Conservation (phyloP, 371 early-diverging fungal species). For the Saksenaea oblongispora region DNA sequence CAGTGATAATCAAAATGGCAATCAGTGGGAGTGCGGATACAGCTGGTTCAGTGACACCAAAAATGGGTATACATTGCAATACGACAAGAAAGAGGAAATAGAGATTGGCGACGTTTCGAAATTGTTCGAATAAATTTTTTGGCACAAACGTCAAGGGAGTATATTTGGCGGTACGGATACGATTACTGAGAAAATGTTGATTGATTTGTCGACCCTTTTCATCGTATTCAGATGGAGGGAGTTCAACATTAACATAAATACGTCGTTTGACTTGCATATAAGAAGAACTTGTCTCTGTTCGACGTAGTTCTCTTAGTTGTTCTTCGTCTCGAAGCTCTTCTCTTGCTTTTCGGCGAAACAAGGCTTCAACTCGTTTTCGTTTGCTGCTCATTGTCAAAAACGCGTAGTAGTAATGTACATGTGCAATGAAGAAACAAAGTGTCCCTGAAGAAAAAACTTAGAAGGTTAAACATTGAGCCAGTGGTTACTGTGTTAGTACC, state of each 20-base stretch:
- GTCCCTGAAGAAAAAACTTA: neutral
- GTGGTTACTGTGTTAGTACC: neutral
- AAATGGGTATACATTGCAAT: slow-evolving; percentile 76
- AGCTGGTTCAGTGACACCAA: slow-evolving; percentile 70
- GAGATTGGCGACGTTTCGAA: slow-evolving; percentile 88
- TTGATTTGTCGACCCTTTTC: slow-evolving; percentile 22
- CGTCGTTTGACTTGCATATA: slow-evolving; percentile 43
- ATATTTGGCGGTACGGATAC: slow-evolving; percentile 83
- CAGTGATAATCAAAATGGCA: slow-evolving; percentile 81
- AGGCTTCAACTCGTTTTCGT: slow-evolving; percentile 9
- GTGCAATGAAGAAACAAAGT: neutral
- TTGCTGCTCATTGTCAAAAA: neutral
- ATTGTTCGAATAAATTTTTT: slow-evolving; percentile 90
- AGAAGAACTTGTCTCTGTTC: slow-evolving; percentile 43
- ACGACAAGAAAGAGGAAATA: slow-evolving; percentile 90
- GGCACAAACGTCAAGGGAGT: slow-evolving; percentile 88
- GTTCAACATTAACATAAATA: slow-evolving; percentile 44
- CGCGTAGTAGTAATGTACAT: neutral
- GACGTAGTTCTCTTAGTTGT: slow-evolving; percentile 17
- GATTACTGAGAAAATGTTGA: slow-evolving; percentile 52
- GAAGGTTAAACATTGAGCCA: slow-evolving; percentile 1
- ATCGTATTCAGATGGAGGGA: slow-evolving; percentile 29
- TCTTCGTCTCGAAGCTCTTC: slow-evolving; percentile 12
- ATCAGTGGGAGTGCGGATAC: slow-evolving; percentile 87
- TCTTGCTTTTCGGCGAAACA: slow-evolving; percentile 7